A percentile compares a stretch with the other conserved stretches of the same genome.
Evolutionary conservation across 176 grass and related monocot species (phyloP).

Genomic region (Aechmea fasciata): DNA sequence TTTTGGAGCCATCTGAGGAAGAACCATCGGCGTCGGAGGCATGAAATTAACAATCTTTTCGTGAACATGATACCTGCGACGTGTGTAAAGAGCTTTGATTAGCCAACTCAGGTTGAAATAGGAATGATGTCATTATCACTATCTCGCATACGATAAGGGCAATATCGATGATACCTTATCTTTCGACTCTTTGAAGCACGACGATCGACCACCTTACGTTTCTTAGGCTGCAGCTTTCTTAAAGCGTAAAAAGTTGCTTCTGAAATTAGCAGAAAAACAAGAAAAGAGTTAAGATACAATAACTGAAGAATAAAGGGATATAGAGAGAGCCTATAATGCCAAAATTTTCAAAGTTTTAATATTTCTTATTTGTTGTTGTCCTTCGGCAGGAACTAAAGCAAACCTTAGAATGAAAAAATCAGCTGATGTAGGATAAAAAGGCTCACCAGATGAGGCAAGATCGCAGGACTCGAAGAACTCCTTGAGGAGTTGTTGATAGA

Average conservation of each 20-base stretch:
- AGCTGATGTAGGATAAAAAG: constrained; percentile 10
- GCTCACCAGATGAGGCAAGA: constrained; percentile 50
- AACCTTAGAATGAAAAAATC: background rate
- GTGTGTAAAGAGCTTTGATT: background rate
- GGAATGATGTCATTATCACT: too few relatives aligned
- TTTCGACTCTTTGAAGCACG: constrained; percentile 92
- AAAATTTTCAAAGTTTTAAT: background rate
- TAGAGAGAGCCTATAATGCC: background rate
- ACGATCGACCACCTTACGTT: constrained; percentile 68
- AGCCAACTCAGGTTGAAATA: too few relatives aligned
- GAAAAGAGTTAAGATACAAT: too few relatives aligned
- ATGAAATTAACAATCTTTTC: constrained; percentile 95
- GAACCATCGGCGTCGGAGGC: constrained; percentile 46
- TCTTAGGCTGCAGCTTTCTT: constrained; percentile 71
- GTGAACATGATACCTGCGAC: constrained; percentile 64
- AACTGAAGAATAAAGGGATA: too few relatives aligned
- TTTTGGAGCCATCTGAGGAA: constrained; percentile 59
- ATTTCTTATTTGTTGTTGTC: background rate
- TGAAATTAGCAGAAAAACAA: constrained; percentile 24
- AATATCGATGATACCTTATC: constrained; percentile 37
- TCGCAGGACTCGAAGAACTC: constrained; percentile 85
- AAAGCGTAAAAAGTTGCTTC: constrained; percentile 59
- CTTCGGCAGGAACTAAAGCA: background rate
- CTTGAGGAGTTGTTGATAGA: constrained; percentile 92
- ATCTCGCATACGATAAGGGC: too few relatives aligned